These are phyloP conservation scores for Corchorus capsularis DNA, from an alignment of 345 rosid species.

Conservation along the genomic window DNA sequence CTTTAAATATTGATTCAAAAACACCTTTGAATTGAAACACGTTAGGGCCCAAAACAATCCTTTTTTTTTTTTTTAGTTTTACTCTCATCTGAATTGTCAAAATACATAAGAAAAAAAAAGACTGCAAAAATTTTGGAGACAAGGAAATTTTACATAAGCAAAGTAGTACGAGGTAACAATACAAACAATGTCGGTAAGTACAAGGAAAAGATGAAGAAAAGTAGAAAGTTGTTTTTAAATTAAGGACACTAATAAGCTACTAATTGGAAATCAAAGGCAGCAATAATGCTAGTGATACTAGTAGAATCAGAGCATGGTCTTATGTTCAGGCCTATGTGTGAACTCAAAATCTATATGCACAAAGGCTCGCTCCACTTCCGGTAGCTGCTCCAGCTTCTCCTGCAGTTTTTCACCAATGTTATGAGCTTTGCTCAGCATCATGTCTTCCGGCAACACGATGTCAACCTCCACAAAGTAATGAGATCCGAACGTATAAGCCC, in stretches of 20 bases:
- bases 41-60: no score
- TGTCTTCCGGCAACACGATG: slow-evolving; percentile 72
- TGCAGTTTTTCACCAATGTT: slow-evolving; percentile 84
- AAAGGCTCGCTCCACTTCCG: slow-evolving; percentile 84
- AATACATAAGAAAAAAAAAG: no score
- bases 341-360: slow-evolving; percentile 88
- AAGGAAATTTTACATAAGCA: no score
- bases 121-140: no score
- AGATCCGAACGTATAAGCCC: slow-evolving; percentile 80
- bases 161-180: no score
- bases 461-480: slow-evolving; percentile 88
- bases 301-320: slow-evolving; percentile 33
- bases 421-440: slow-evolving; percentile 66
- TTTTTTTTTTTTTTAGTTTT: no score
- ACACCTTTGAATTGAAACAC: no score
- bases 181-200: no score
- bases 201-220: no score
- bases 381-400: slow-evolving; percentile 79
- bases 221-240: no score
- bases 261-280: neutral
- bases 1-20: no score
- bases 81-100: no score
- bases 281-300: neutral
- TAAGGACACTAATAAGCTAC: neutral
- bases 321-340: slow-evolving; percentile 79